Conservation (phyloP, 768 basidiomycete species). For the Leccinum truebloodii region DNA sequence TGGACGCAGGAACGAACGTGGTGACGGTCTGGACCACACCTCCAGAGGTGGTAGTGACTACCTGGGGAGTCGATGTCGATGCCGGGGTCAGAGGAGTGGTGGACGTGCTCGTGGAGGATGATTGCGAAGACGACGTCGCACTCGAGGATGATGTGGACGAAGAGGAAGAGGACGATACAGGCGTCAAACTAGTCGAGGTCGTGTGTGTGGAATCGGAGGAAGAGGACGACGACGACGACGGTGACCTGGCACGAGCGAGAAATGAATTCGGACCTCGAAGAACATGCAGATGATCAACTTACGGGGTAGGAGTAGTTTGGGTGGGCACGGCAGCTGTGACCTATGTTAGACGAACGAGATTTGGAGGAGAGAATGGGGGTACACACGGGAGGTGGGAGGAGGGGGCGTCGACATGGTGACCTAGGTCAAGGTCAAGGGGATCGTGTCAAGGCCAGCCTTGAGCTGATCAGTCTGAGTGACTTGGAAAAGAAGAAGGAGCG, state of each 20-base stretch:
- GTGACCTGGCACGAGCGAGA: background rate
- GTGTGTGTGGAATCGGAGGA: slow-evolving; percentile 7
- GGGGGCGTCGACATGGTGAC: slow-evolving; percentile 6
- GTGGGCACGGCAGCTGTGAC: rapidly evolving
- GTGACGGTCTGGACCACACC: slow-evolving; percentile 9
- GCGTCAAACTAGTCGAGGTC: background rate
- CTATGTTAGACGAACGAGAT: background rate
- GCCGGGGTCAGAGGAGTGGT: background rate
- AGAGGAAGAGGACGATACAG: slow-evolving; percentile 1
- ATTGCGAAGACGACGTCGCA: background rate
- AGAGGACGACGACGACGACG: background rate
- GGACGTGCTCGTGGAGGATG: slow-evolving; percentile 3
- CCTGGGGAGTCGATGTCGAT: background rate
- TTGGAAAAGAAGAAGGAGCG: background rate
- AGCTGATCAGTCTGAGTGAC: background rate
- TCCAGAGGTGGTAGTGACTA: slow-evolving; percentile 12
- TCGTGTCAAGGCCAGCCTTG: slow-evolving; percentile 4
- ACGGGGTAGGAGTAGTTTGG: background rate
- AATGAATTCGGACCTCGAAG: background rate
- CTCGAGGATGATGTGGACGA: background rate
- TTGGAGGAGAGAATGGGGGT: background rate
- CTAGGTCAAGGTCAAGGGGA: slow-evolving; percentile 1
- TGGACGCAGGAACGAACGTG: background rate
- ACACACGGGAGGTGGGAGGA: slow-evolving; percentile 5
- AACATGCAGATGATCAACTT: background rate